A percentile compares a stretch with the other conserved stretches of the same genome.
These are phyloP conservation scores for Myotisia sp. DNA, from an alignment of 2,329 filamentous ascomycete species.

Conservation along the genomic window DNA sequence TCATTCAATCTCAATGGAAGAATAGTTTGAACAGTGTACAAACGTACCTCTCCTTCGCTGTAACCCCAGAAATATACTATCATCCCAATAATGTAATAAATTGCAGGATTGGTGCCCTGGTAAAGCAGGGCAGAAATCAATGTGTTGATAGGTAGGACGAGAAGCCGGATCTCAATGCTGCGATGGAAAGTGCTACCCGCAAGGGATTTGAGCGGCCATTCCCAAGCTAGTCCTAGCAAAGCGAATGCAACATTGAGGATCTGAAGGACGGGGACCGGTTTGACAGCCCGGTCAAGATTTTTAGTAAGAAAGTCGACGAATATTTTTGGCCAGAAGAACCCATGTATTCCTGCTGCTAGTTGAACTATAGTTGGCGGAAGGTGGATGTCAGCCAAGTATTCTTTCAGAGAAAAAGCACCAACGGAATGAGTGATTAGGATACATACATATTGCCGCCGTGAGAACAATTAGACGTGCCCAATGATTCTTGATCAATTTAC, in stretches of 20 bases:
- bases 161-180: constrained; percentile 72
- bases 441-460: constrained; percentile 61
- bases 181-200: constrained; percentile 68
- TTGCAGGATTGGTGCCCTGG: constrained; percentile 77
- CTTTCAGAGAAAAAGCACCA: background rate
- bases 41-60: constrained; percentile 82
- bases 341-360: constrained; percentile 65
- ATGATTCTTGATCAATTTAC: constrained; percentile 98
- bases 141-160: constrained; percentile 65
- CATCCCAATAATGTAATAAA: constrained; percentile 83
- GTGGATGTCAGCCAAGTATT: constrained; percentile 1
- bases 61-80: constrained; percentile 92
- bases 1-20: constrained; percentile 62
- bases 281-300: constrained; percentile 72
- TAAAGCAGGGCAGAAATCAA: constrained; percentile 68
- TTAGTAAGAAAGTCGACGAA: constrained; percentile 96
- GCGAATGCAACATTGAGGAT: constrained; percentile 78
- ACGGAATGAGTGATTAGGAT: constrained; percentile 10
- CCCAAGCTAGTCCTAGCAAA: constrained; percentile 63
- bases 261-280: constrained; percentile 76
- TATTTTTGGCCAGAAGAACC: constrained; percentile 97
- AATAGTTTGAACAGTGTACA: background rate
- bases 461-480: constrained; percentile 91
- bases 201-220: constrained; percentile 72
- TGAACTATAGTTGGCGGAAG: constrained; percentile 75